These are phyloP conservation scores for Ustilaginoidea virens DNA, from an alignment of 2,329 filamentous ascomycete species.

Conservation along the genomic window DNA sequence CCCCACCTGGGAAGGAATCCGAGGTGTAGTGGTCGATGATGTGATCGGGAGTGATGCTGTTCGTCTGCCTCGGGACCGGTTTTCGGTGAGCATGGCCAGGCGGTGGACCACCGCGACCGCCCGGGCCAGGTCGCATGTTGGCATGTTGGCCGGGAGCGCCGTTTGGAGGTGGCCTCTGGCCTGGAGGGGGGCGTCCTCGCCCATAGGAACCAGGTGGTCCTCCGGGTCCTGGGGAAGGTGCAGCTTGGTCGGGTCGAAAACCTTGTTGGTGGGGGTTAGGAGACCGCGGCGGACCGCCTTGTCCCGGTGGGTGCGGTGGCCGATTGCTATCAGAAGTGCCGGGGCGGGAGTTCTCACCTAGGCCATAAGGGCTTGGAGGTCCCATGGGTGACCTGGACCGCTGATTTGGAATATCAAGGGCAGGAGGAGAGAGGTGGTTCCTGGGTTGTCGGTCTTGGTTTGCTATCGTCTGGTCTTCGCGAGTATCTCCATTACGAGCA, in stretches of 20 bases:
- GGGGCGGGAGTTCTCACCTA: conserved; percentile 16
- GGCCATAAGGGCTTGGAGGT: conserved; percentile 16
- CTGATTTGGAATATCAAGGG: conserved; percentile 23
- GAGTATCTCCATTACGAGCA: conserved; percentile 39
- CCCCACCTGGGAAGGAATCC: conserved; percentile 11
- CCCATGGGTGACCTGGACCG: conserved; percentile 30
- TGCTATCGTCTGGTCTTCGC: conserved; percentile 33
- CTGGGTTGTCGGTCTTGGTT: conserved; percentile 19
- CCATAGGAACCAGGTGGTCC: conserved; percentile 10
- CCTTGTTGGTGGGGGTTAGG: conserved; percentile 15
- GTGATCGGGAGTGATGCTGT: conserved; percentile 20
- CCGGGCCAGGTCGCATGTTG: conserved; percentile 12
- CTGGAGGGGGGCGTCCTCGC: conserved; percentile 8
- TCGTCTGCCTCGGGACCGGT: conserved; percentile 11
- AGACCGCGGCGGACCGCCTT: conserved; percentile 10
- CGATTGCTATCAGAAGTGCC: conserved; percentile 17
- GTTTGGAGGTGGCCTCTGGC: conserved; percentile 6
- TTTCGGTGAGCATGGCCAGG: conserved; percentile 13
- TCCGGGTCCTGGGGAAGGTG: conserved; percentile 4
- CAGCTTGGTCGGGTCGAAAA: conserved; percentile 11
- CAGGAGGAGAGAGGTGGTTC: conserved; percentile 22
- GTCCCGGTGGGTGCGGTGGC: conserved; percentile 14
- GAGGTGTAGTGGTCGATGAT: conserved; percentile 23
- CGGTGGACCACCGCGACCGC: conserved; percentile 11
- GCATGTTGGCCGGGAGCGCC: conserved; percentile 8